Conservation (phyloP, 1,284 basidiomycete genomes). For the Mycena sp. region DNA sequence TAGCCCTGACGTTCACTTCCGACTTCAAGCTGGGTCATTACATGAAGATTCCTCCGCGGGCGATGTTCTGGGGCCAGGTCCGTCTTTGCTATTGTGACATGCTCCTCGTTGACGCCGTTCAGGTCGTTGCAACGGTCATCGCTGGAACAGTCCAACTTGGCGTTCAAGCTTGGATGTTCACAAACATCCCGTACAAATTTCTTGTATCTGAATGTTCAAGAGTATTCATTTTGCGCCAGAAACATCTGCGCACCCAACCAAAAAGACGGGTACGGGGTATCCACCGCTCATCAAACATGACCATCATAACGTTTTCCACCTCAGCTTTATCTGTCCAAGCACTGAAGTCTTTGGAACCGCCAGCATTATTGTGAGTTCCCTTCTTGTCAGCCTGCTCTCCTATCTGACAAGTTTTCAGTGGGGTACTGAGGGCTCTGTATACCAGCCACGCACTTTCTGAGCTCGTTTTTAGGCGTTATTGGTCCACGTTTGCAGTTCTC, state of each 20-base stretch:
- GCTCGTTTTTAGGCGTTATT: constrained; percentile 50
- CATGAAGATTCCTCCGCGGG: constrained; percentile 69
- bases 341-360: constrained; percentile 52
- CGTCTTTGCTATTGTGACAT: too few species aligned
- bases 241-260: constrained; percentile 49
- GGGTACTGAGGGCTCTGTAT: not conserved
- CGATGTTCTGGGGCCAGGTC: constrained; percentile 29
- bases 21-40: constrained; percentile 80
- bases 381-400: not conserved
- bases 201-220: constrained; percentile 14
- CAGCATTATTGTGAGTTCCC: constrained; percentile 36
- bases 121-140: constrained; percentile 60
- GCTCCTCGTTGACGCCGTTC: too few species aligned
- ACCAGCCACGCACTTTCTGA: too few species aligned
- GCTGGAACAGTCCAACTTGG: constrained; percentile 59
- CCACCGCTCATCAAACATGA: too few species aligned
- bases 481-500: constrained; percentile 49
- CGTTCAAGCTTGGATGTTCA: constrained; percentile 56
- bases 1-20: constrained; percentile 61
- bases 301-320: too few species aligned
- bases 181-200: constrained; percentile 44
- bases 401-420: constrained; percentile 5
- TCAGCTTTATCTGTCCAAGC: constrained; percentile 54
- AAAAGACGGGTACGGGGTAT: constrained; percentile 40
- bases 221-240: not conserved